These are phyloP conservation scores for Cladosporium phlei DNA, from an alignment of 2,329 filamentous ascomycete genomes.

Conservation along the genomic window DNA sequence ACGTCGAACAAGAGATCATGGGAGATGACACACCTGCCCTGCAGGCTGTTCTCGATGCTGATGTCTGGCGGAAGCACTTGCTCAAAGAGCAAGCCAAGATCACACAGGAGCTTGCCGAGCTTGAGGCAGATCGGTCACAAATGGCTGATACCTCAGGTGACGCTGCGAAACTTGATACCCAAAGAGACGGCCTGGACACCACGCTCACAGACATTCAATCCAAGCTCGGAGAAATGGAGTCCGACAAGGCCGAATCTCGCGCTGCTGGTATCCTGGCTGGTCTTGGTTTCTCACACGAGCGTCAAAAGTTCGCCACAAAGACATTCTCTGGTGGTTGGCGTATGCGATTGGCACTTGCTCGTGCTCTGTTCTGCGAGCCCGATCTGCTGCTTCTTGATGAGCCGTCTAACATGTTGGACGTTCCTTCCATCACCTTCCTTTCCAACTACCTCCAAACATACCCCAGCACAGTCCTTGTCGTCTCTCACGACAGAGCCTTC, in stretches of 20 bases:
- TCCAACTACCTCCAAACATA: conserved; percentile 92
- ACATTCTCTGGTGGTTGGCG: conserved; percentile 99
- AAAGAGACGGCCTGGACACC: conserved; percentile 83
- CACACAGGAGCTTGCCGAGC: conserved; percentile 63
- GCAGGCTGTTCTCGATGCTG: conserved; percentile 92
- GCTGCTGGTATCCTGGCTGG: conserved; percentile 94
- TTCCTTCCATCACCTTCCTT: conserved; percentile 98
- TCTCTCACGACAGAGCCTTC: conserved; percentile 98
- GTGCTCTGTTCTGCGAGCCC: conserved; percentile 96
- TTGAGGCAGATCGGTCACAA: conserved; percentile 71
- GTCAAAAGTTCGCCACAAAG: conserved; percentile 88
- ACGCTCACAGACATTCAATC: conserved; percentile 86
- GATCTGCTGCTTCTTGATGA: conserved; percentile 95
- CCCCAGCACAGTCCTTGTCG: conserved; percentile 89
- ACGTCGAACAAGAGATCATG: conserved; percentile 97
- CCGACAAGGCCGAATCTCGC: conserved; percentile 92
- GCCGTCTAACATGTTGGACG: conserved; percentile 99
- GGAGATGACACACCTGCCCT: conserved; percentile 93
- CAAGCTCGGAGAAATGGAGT: conserved; percentile 97
- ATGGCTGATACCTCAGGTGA: conserved; percentile 91
- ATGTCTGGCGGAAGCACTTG: conserved; percentile 96
- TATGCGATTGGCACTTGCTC: conserved; percentile 91
- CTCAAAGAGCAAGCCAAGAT: conserved; percentile 88
- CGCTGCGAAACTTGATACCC: conserved; percentile 75
- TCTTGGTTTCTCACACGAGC: conserved; percentile 90